These are phyloP conservation scores for Chalaropsis ovoidea DNA, from an alignment of 2,329 filamentous ascomycete genomes.

Conservation along the genomic window DNA sequence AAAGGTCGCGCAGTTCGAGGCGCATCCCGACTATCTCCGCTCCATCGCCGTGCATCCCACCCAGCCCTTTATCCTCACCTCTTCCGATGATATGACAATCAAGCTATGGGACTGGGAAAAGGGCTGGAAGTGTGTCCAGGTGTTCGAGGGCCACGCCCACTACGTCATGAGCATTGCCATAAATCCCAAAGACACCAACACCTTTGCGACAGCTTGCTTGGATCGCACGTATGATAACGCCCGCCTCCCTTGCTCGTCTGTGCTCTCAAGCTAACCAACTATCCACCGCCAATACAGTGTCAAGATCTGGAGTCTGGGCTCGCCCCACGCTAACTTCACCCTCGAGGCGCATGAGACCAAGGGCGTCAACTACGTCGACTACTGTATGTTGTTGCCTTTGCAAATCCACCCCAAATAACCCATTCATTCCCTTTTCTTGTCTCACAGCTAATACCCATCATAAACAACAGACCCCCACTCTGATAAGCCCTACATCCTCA, in stretches of 20 bases:
- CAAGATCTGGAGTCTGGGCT: slow-evolving; percentile 95
- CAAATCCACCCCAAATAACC: not conserved
- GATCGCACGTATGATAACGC: slow-evolving; percentile 45
- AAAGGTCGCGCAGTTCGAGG: slow-evolving; percentile 95
- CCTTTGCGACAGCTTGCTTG: slow-evolving; percentile 82
- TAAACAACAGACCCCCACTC: slow-evolving; percentile 46
- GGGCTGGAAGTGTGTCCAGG: slow-evolving; percentile 92
- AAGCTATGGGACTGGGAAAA: slow-evolving; percentile 99
- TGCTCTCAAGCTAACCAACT: slow-evolving; percentile 2
- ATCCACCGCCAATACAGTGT: slow-evolving; percentile 47
- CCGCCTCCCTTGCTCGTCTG: not conserved
- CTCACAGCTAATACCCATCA: not conserved
- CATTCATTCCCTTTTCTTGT: not conserved
- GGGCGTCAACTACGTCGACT: slow-evolving; percentile 96
- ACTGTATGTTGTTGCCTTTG: slow-evolving; percentile 35
- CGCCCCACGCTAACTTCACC: slow-evolving; percentile 88
- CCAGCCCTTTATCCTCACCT: slow-evolving; percentile 89
- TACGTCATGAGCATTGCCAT: slow-evolving; percentile 96
- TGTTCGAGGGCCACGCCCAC: slow-evolving; percentile 92
- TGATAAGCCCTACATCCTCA: slow-evolving; percentile 79
- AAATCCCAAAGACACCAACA: slow-evolving; percentile 95
- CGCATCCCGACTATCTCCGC: slow-evolving; percentile 95
- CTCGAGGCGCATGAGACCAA: slow-evolving; percentile 95
- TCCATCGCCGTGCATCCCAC: slow-evolving; percentile 93
- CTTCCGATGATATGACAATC: slow-evolving; percentile 96